These are phyloP conservation scores for Sporisorium graminicola DNA, from an alignment of 1,284 basidiomycete species.

Conservation along the genomic window DNA sequence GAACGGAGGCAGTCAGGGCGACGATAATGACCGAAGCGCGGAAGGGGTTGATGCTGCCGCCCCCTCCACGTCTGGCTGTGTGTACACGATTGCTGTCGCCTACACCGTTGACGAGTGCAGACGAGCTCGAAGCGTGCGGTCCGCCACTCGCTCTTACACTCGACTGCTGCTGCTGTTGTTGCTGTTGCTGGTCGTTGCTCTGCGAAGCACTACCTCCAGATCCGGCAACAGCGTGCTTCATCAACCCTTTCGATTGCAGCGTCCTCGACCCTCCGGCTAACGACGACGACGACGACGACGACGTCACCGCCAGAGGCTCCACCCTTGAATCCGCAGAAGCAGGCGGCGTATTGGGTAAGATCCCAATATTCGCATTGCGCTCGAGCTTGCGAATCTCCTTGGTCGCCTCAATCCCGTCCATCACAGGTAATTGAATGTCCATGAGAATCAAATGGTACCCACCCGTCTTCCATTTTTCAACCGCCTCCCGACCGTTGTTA, in stretches of 20 bases:
- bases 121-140: not conserved
- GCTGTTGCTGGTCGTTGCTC: not conserved
- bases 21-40: constrained; percentile 98
- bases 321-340: constrained; percentile 24
- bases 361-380: constrained; percentile 77
- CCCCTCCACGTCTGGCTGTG: not conserved
- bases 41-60: constrained; percentile 73
- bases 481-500: constrained; percentile 93
- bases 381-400: constrained; percentile 93
- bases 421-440: constrained; percentile 99
- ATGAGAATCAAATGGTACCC: constrained; percentile 97
- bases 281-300: constrained; percentile 2
- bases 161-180: not conserved
- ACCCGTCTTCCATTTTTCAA: constrained; percentile 93
- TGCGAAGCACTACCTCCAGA: not conserved
- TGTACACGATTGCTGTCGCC: constrained; percentile 6
- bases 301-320: not conserved
- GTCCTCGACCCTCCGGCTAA: constrained; percentile 18
- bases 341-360: constrained; percentile 77
- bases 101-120: constrained; percentile 24
- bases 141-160: not conserved
- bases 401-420: constrained; percentile 97
- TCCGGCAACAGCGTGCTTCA: constrained; percentile 23
- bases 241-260: constrained; percentile 25
- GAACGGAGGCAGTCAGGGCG: constrained; percentile 91